Base-by-base conservation (phyloP, 1,284 basidiomycete genomes). In the Cryptococcus deneoformans region DNA sequence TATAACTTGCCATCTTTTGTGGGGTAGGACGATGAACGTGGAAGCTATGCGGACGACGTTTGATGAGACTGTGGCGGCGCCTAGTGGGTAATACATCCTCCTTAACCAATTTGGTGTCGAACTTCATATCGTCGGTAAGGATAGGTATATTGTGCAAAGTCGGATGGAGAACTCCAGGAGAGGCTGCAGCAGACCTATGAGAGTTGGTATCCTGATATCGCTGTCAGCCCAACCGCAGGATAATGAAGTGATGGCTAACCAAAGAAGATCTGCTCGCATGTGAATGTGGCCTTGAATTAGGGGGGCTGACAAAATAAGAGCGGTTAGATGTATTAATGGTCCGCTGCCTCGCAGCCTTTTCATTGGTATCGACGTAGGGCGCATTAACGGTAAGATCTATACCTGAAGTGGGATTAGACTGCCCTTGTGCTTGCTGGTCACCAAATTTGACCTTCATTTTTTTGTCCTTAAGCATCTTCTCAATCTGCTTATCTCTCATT, bases 331-430 rank as follows among this genome's bases (percentile, higher is more conserved):
- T 42, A 46, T 50, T 56, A 16, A 39, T 53, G 8, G 44, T 8
- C n/a, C 44, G 52, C 29, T 29, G 34, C 10, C 47, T 20, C 12
- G 36, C 34, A 7, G 35, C 24, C 7, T 37, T 38, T 2, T 47
- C 60, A 2, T 60, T 52, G 8, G 62, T 60, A 9, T 64, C 66
- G 10, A 64, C 46, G 2, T 64, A 64, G n/a, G 66, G 62, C 44
- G 63, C 46, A 7, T 36, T 36, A 16, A 35, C 52, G 16, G 45
- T 29, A 24, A 16, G 34, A 12, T 47, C 24, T 6, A 9, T 16
- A 9, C 34, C 6, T 3, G 50, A 24, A 37, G 11, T 42, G 12
- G 50, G 7, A 16, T 20, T 12, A 11, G 38, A 6, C 40, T 40
- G 35, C 3, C 20, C 50, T 20, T 52, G 38, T 9, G 35, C 37